These are phyloP conservation scores for Aspergillus sclerotiicarbonarius DNA, from an alignment of 495 filamentous ascomycete species.

Conservation along the genomic window DNA sequence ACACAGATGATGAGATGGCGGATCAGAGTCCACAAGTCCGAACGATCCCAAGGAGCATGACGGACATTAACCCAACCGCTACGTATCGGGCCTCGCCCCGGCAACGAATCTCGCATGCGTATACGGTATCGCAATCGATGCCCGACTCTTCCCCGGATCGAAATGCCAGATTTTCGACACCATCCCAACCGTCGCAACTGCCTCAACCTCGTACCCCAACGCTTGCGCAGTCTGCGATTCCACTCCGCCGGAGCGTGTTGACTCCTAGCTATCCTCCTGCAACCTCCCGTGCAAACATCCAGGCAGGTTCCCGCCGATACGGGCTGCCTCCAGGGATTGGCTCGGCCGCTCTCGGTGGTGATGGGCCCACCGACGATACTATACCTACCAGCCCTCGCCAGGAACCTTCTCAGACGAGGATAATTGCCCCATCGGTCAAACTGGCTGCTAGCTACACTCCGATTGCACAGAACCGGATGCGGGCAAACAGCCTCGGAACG, in stretches of 20 bases:
- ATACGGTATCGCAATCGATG: conserved; percentile 32
- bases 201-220: conserved; percentile 42
- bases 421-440: conserved; percentile 39
- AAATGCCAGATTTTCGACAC: conserved; percentile 20
- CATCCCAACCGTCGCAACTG: conserved; percentile 24
- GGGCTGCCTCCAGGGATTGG: conserved; percentile 31
- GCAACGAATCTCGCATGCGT: conserved; percentile 44
- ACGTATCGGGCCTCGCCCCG: conserved; percentile 29
- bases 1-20: conserved; percentile 33
- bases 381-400: conserved; percentile 20
- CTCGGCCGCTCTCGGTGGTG: conserved; percentile 13
- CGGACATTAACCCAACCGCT: conserved; percentile 35
- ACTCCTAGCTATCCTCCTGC: conserved; percentile 40
- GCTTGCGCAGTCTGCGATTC: conserved; percentile 38
- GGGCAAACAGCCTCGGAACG: conserved; percentile 41
- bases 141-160: conserved; percentile 25
- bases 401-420: conserved; percentile 35
- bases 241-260: conserved; percentile 44
- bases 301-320: conserved; percentile 49
- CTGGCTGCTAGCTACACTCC: conserved; percentile 43
- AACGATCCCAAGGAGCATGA: conserved; percentile 40
- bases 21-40: conserved; percentile 25
- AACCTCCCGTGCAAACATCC: conserved; percentile 42
- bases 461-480: conserved; percentile 38
- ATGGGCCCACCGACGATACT: conserved; percentile 22